Evolutionary conservation across 495 filamentous ascomycete species (phyloP).

Genomic region (Aspergillus avenaceus): DNA sequence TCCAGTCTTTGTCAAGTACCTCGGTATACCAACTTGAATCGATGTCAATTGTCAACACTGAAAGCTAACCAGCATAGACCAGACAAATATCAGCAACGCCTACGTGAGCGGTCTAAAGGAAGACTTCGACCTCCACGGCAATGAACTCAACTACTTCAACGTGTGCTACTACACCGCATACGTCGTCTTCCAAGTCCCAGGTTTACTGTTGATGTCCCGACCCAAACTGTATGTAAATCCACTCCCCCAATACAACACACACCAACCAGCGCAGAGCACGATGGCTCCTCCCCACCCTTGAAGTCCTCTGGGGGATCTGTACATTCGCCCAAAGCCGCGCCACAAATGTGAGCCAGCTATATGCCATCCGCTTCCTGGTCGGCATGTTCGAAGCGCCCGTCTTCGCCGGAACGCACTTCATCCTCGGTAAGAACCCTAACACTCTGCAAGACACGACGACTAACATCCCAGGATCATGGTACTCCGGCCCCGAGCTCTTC

Average conservation of each 20-base stretch:
- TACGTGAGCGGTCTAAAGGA: slow-evolving; percentile 59
- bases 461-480: slow-evolving; percentile 42
- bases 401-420: slow-evolving; percentile 40
- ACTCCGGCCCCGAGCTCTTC: slow-evolving; percentile 36
- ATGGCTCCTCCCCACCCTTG: slow-evolving; percentile 31
- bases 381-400: slow-evolving; percentile 41
- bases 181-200: slow-evolving; percentile 36
- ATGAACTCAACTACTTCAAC: slow-evolving; percentile 45
- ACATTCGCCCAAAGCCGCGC: slow-evolving; percentile 35
- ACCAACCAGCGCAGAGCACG: slow-evolving; percentile 21
- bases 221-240: slow-evolving; percentile 23
- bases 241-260: background rate
- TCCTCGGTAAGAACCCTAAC: slow-evolving; percentile 25
- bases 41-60: background rate
- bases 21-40: slow-evolving; percentile 14
- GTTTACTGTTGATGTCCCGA: slow-evolving; percentile 31
- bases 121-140: slow-evolving; percentile 53
- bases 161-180: slow-evolving; percentile 37
- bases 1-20: slow-evolving; percentile 34
- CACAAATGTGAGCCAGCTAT: slow-evolving; percentile 31
- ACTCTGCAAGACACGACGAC: too few relatives aligned
- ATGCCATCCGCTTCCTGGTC: slow-evolving; percentile 53
- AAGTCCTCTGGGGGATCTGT: slow-evolving; percentile 25
- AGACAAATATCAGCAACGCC: slow-evolving; percentile 47
- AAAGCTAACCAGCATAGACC: slow-evolving; percentile 26